Percentiles rank a stretch among this genome's conserved stretches.
These are phyloP conservation scores for Scytalidium sp. DNA, from an alignment of 2,329 filamentous ascomycete genomes.

Conservation along the genomic window DNA sequence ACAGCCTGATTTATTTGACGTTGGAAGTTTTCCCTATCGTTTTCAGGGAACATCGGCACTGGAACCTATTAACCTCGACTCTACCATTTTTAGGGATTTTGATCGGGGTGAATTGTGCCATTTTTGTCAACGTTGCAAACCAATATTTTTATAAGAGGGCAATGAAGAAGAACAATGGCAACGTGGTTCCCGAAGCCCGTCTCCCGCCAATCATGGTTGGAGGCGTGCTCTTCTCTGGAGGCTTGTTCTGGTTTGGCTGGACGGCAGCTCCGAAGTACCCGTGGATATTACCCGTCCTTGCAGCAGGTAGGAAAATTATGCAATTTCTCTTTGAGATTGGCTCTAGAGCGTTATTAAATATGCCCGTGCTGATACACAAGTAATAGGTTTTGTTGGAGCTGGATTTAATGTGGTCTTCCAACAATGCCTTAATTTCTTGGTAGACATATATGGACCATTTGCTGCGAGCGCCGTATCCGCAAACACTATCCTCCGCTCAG, in stretches of 20 bases:
- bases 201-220: slow-evolving; percentile 46
- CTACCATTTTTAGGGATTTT: slow-evolving; percentile 55
- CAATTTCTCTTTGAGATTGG: slow-evolving; percentile 26
- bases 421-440: slow-evolving; percentile 26
- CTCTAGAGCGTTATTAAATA: neutral
- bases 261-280: slow-evolving; percentile 19
- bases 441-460: slow-evolving; percentile 44
- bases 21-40: slow-evolving; percentile 57
- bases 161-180: slow-evolving; percentile 29
- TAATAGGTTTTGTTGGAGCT: slow-evolving; percentile 22
- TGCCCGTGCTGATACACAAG: too few species aligned
- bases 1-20: slow-evolving; percentile 67
- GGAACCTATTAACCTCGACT: slow-evolving; percentile 56
- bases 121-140: slow-evolving; percentile 43
- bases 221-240: slow-evolving; percentile 23
- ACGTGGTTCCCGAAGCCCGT: slow-evolving; percentile 40
- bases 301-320: slow-evolving; percentile 33
- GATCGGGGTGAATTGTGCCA: slow-evolving; percentile 41
- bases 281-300: slow-evolving; percentile 19
- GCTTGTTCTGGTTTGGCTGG: slow-evolving; percentile 28
- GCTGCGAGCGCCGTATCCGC: slow-evolving; percentile 43
- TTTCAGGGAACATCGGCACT: slow-evolving; percentile 58
- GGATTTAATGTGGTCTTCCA: slow-evolving; percentile 29
- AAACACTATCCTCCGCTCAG: slow-evolving; percentile 40
- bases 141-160: slow-evolving; percentile 22